phyloP scores from a whole-genome alignment of 225 moss, liverwort and hornwort species.

The Lunularia cruciata region DNA sequence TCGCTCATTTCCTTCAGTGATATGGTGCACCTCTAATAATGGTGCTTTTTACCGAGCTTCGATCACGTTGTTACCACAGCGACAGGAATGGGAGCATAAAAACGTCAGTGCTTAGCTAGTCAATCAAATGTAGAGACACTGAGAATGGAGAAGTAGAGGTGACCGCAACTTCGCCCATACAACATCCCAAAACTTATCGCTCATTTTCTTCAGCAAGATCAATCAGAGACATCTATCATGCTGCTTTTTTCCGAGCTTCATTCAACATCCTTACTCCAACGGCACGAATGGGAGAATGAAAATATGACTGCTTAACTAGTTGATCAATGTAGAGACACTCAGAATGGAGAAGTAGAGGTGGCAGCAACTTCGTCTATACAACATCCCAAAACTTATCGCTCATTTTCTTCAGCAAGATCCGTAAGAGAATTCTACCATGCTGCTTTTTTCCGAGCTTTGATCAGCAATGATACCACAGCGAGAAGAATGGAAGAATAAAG shows the following conservation, averaged over 20 bases:
- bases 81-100: too few species aligned
- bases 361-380: background rate
- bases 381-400: background rate
- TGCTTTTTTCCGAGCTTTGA: slow-evolving; percentile 18
- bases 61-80: too few species aligned
- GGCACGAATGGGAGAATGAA: too few species aligned
- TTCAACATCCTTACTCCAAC: too few species aligned
- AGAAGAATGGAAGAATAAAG: too few species aligned
- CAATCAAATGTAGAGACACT: background rate
- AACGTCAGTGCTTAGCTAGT: too few species aligned
- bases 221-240: slow-evolving; percentile 3
- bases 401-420: slow-evolving; percentile 16
- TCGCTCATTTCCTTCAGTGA: slow-evolving; percentile 14
- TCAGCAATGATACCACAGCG: too few species aligned
- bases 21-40: background rate
- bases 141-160: background rate
- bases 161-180: background rate
- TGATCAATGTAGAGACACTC: background rate
- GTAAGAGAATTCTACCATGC: slow-evolving; percentile 5
- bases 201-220: slow-evolving; percentile 15
- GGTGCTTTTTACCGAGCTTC: slow-evolving; percentile 16
- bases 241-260: slow-evolving; percentile 20
- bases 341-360: background rate
- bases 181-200: background rate
- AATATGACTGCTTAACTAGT: too few species aligned